A percentile compares a stretch with the other conserved stretches of the same genome.
Conservation (phyloP, 164 flowering plant genomes). For the Kalanchoe fedtschenkoi region DNA sequence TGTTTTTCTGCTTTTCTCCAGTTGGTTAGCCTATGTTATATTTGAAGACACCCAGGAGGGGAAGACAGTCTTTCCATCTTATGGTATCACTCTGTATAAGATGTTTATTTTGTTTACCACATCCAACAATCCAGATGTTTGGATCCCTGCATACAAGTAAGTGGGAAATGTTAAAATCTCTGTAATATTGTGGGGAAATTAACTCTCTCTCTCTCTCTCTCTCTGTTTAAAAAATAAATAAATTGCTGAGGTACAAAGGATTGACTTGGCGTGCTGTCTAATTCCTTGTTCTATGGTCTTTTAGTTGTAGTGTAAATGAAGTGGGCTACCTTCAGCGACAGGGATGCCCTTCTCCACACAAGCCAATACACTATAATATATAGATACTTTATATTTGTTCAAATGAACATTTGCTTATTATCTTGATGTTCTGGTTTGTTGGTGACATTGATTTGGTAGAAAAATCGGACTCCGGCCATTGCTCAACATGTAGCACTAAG, state of each 20-base stretch:
- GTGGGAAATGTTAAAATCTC: slow-evolving; percentile 13
- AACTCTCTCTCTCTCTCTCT: not conserved
- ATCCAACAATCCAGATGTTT: slow-evolving; percentile 94
- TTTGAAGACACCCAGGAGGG: slow-evolving; percentile 91
- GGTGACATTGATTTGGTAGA: not conserved
- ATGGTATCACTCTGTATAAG: slow-evolving; percentile 69
- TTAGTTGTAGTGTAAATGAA: not conserved
- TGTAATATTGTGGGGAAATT: not conserved
- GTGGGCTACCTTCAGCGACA: not conserved
- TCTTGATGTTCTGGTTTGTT: not conserved
- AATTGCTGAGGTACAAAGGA: too few species aligned
- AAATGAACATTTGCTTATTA: not conserved
- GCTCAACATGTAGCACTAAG: not conserved
- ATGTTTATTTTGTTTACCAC: slow-evolving; percentile 92
- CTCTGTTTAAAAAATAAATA: not conserved
- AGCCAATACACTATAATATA: not conserved
- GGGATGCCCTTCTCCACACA: not conserved
- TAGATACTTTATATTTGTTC: not conserved
- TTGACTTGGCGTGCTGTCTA: not conserved
- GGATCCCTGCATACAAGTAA: slow-evolving; percentile 99
- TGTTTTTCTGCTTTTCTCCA: slow-evolving; percentile 69
- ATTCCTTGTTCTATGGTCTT: too few species aligned
- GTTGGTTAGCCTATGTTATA: slow-evolving; percentile 94
- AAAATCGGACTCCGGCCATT: not conserved
- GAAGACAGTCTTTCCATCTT: slow-evolving; percentile 52